A percentile compares a stretch with the other conserved stretches of the same genome.
Evolutionary conservation across 495 filamentous ascomycete genomes (phyloP).

Genomic region (Penicillium pancosmium): DNA sequence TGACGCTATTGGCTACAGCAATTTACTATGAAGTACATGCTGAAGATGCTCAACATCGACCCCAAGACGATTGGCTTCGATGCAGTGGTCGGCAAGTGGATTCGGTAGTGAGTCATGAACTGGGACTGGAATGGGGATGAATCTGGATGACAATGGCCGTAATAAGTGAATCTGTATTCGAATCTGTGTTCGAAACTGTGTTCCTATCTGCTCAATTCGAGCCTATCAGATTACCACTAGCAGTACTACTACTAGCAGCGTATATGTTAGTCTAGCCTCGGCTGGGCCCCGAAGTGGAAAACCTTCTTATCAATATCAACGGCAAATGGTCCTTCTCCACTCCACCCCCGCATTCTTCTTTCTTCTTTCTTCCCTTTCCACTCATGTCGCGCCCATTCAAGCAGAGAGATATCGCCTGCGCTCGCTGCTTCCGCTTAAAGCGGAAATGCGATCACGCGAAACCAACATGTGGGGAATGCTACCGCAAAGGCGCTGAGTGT

Average conservation of each 20-base stretch:
- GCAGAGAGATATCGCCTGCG: constrained; percentile 34
- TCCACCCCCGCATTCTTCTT: constrained; percentile 19
- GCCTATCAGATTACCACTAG: neutral
- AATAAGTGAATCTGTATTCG: too few relatives aligned
- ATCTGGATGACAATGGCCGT: too few relatives aligned
- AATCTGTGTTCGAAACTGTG: neutral
- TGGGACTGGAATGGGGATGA: too few relatives aligned
- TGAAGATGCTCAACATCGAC: constrained; percentile 68
- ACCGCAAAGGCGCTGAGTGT: constrained; percentile 36
- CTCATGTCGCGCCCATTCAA: constrained; percentile 34
- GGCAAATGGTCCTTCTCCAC: constrained; percentile 15
- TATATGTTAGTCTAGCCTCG: constrained; percentile 13
- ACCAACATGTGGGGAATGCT: constrained; percentile 37
- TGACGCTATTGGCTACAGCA: constrained; percentile 33
- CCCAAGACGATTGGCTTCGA: constrained; percentile 66
- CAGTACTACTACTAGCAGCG: neutral
- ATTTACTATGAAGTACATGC: constrained; percentile 76
- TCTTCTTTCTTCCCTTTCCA: constrained; percentile 7
- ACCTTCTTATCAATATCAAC: constrained; percentile 27
- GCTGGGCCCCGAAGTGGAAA: constrained; percentile 11
- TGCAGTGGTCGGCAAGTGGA: constrained; percentile 55
- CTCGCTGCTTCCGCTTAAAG: constrained; percentile 39
- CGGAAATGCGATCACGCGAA: constrained; percentile 41
- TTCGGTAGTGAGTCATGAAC: constrained; percentile 22
- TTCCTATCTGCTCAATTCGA: constrained; percentile 10